Evolutionary conservation across 1,284 basidiomycete genomes (phyloP).

Genomic region (Meira miltonrushii): DNA sequence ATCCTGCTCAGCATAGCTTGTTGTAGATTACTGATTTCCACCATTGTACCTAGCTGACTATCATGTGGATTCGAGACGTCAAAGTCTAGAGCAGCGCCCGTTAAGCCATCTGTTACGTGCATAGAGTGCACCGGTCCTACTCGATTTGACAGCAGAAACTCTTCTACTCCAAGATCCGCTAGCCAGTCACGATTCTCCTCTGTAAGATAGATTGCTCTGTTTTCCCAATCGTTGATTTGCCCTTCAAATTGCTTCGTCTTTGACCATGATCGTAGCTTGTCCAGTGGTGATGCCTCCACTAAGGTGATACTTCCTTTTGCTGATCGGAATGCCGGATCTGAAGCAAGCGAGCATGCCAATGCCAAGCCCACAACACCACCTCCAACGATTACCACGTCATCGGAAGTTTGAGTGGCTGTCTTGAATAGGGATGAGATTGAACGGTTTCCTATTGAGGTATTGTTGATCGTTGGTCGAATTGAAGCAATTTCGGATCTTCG

Average conservation of each 20-base stretch:
- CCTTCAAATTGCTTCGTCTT: conserved; percentile 8
- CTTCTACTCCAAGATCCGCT: conserved; percentile 35
- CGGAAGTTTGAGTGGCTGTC: no score
- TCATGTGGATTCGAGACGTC: conserved; percentile 17
- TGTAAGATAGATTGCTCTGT: conserved; percentile 46
- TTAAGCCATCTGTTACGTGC: conserved; percentile 49
- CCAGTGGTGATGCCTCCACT: conserved; percentile 39
- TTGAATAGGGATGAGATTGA: no score
- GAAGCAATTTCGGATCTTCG: no score
- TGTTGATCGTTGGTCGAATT: no score
- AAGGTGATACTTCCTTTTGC: conserved; percentile 29
- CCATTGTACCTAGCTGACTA: conserved; percentile 39
- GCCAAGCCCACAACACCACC: conserved; percentile 48
- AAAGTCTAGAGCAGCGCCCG: conserved; percentile 43
- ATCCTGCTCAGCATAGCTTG: conserved; percentile 45
- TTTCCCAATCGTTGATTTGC: conserved; percentile 41
- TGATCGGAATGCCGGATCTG: conserved; percentile 17
- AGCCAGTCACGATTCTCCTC: conserved; percentile 46
- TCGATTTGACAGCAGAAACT: conserved; percentile 28
- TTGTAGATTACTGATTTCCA: conserved; percentile 48
- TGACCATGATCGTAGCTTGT: conserved; percentile 26
- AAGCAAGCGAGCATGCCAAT: conserved; percentile 20
- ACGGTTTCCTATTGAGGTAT: no score
- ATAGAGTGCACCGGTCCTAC: conserved; percentile 39
- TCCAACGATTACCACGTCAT: conserved; percentile 45